Percentiles rank a stretch among this genome's conserved stretches.
Conservation (phyloP, 2,329 filamentous ascomycete genomes). For the Neonectria magnoliae region DNA sequence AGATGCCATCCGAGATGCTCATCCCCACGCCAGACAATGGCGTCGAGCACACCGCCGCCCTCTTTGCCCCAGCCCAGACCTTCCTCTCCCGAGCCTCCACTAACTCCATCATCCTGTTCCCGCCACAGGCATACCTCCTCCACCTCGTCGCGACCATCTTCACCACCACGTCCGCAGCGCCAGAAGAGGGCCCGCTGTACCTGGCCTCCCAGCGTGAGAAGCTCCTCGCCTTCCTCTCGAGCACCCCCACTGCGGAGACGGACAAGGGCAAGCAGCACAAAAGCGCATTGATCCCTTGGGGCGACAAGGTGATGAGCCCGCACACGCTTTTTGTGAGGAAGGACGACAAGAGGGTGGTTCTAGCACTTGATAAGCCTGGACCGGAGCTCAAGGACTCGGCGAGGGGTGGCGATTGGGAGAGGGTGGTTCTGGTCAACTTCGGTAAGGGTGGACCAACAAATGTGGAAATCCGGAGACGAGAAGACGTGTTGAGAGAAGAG, state of each 20-base stretch:
- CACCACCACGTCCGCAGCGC: constrained; percentile 44
- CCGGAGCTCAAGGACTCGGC: constrained; percentile 60
- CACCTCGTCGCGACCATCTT: constrained; percentile 66
- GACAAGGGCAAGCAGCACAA: constrained; percentile 51
- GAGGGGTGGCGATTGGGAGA: constrained; percentile 66
- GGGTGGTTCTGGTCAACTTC: constrained; percentile 68
- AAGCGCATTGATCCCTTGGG: constrained; percentile 63
- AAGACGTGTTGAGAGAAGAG: constrained; percentile 61
- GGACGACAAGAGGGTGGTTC: constrained; percentile 58
- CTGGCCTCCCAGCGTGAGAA: constrained; percentile 60
- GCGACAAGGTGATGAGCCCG: constrained; percentile 70
- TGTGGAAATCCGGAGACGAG: constrained; percentile 62
- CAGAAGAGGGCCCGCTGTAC: constrained; percentile 42
- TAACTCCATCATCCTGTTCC: constrained; percentile 84
- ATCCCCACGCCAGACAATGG: constrained; percentile 79
- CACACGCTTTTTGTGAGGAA: constrained; percentile 56
- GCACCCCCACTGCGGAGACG: constrained; percentile 54
- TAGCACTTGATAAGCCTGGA: constrained; percentile 68
- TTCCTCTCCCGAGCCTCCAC: constrained; percentile 74
- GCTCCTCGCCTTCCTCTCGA: constrained; percentile 64
- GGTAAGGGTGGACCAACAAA: constrained; percentile 60
- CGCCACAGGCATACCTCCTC: constrained; percentile 85
- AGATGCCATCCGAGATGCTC: constrained; percentile 58
- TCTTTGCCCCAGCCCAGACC: constrained; percentile 74
- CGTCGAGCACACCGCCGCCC: constrained; percentile 74